phyloP scores from a whole-genome alignment of 257 asterid genomes.

The Anisodus acutangulus region DNA sequence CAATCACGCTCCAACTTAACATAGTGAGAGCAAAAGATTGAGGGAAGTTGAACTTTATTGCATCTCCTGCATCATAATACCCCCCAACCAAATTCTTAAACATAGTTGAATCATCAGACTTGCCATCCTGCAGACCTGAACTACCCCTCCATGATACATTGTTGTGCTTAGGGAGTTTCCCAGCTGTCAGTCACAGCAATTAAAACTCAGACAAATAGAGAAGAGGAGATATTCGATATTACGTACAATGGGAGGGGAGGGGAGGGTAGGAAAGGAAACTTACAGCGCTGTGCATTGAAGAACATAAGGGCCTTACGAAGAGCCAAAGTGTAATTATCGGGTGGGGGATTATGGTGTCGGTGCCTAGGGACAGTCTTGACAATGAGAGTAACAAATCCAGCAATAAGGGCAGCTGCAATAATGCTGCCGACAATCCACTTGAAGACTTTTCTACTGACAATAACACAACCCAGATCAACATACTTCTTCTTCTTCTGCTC shows the following conservation, averaged over 20 bases:
- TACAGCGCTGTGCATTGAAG: conserved; percentile 93
- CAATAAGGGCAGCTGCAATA: conserved; percentile 70
- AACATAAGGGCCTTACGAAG: conserved; percentile 89
- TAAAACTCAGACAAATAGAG: too few species aligned
- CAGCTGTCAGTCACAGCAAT: conserved; percentile 53
- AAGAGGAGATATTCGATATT: too few species aligned
- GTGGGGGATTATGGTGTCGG: conserved; percentile 72
- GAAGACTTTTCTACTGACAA: conserved; percentile 84
- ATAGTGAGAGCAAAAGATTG: conserved; percentile 87
- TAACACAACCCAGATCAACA: conserved; percentile 94
- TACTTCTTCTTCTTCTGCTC: conserved; percentile 98
- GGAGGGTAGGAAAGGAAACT: conserved; percentile 37
- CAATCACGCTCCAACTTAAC: conserved; percentile 98
- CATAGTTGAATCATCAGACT: conserved; percentile 50
- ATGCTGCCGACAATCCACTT: conserved; percentile 80
- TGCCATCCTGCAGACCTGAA: conserved; percentile 77
- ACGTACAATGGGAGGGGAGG: too few species aligned
- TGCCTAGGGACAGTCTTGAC: conserved; percentile 83
- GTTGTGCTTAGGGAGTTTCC: conserved; percentile 84
- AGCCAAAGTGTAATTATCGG: conserved; percentile 88
- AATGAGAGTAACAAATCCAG: conserved; percentile 68
- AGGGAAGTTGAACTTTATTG: conserved; percentile 89
- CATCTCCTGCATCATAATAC: conserved; percentile 96
- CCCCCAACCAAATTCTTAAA: conserved; percentile 88
- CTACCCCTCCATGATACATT: conserved; percentile 98